Percentiles rank a stretch among this genome's conserved stretches.
Evolutionary conservation across 2,329 filamentous ascomycete genomes (phyloP).

Genomic region (Cryphonectria radicalis): DNA sequence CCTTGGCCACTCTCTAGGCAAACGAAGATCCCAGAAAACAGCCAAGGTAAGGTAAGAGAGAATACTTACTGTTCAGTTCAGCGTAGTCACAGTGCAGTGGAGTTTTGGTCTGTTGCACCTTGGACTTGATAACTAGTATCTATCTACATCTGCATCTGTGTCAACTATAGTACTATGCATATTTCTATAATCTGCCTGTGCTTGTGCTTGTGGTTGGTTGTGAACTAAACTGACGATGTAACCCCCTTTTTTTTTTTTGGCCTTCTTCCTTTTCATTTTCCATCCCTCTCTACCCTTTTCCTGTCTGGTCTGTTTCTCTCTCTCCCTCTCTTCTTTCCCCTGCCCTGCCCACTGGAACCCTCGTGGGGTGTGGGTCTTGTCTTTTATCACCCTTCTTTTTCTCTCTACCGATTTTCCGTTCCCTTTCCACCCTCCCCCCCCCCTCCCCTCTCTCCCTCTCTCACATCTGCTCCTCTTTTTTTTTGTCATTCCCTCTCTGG

Average conservation of each 20-base stretch:
- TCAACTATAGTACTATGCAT: background rate
- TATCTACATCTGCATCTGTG: background rate
- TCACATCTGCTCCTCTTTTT: background rate
- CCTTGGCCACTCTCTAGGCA: background rate
- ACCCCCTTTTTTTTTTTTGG: background rate
- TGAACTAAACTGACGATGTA: background rate
- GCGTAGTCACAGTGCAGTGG: background rate
- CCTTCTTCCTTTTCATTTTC: background rate
- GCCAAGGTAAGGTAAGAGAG: background rate
- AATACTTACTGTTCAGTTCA: no score
- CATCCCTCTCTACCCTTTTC: background rate
- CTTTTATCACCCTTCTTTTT: background rate
- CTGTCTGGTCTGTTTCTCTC: background rate
- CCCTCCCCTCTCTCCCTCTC: background rate
- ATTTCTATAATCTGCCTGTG: background rate
- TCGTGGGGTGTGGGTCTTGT: background rate
- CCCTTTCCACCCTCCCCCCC: background rate
- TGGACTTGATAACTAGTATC: background rate
- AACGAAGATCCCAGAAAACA: background rate
- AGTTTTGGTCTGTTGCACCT: background rate
- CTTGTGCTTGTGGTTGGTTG: background rate
- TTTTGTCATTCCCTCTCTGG: background rate
- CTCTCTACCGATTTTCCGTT: background rate
- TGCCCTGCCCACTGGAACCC: background rate
- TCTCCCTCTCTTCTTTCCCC: background rate